These are phyloP conservation scores for Verticillium nonalfalfae DNA, from an alignment of 2,329 filamentous ascomycete genomes.

Conservation along the genomic window DNA sequence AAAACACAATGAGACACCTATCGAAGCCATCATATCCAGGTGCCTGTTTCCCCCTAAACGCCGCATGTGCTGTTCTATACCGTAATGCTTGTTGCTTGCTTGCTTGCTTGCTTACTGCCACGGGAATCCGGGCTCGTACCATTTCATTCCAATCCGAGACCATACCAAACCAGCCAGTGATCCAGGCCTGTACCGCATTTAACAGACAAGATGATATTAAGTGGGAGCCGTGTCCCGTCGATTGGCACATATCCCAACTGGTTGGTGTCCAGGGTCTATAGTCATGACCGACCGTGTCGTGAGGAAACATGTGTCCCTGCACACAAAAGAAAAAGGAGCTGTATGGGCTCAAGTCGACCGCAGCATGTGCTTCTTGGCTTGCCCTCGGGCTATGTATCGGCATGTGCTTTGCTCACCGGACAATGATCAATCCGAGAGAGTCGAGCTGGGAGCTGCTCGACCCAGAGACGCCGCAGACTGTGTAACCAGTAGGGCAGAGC, in stretches of 20 bases:
- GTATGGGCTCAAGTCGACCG: background rate
- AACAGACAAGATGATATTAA: conserved; percentile 7
- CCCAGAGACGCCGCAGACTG: conserved; percentile 80
- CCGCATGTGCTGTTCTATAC: background rate
- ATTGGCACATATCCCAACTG: background rate
- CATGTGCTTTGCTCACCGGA: conserved; percentile 1
- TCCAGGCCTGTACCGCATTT: background rate
- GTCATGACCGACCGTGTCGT: background rate
- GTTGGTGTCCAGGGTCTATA: background rate
- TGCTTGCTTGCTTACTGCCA: background rate
- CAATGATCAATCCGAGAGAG: conserved; percentile 72
- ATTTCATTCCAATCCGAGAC: background rate
- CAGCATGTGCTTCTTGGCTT: background rate
- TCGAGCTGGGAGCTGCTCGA: conserved; percentile 78
- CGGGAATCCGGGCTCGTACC: background rate
- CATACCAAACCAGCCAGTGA: background rate
- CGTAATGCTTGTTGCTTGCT: background rate
- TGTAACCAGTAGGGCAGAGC: conserved; percentile 84
- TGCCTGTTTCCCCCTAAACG: background rate
- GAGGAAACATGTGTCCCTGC: background rate
- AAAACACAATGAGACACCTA: background rate
- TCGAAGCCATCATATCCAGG: background rate
- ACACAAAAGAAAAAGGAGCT: too few relatives aligned
- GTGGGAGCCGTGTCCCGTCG: background rate
- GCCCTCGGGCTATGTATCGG: background rate